These are phyloP conservation scores for Boechera retrofracta DNA, from an alignment of 345 rosid genomes.

Conservation along the genomic window DNA sequence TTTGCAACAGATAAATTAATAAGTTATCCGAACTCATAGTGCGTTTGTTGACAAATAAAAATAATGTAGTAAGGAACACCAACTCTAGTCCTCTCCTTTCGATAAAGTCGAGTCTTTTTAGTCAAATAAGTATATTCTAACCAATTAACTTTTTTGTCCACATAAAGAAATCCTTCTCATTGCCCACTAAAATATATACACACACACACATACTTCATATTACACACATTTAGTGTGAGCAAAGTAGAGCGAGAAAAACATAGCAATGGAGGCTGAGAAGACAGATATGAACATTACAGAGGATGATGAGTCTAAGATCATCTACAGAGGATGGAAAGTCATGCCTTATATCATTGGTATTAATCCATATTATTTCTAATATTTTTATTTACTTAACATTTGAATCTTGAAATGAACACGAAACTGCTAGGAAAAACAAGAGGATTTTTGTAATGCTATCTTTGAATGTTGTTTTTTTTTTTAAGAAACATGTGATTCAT, in stretches of 20 bases:
- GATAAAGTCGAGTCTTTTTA: conserved; percentile 23
- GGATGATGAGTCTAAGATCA: conserved; percentile 47
- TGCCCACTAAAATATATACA: conserved; percentile 29
- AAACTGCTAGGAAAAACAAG: not conserved
- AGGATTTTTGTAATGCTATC: not conserved
- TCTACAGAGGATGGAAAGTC: conserved; percentile 75
- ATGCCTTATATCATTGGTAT: conserved; percentile 80
- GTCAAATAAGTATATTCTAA: conserved; percentile 16
- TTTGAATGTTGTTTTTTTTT: not conserved
- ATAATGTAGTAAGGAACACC: not conserved
- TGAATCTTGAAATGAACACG: not conserved
- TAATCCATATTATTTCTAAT: not conserved
- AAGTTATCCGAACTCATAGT: not conserved
- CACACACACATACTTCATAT: conserved; percentile 1
- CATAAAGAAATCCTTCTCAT: conserved; percentile 17
- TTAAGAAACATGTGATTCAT: no score
- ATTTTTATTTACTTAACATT: not conserved
- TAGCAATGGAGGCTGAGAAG: conserved; percentile 45
- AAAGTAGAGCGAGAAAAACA: not conserved
- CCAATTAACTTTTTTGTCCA: conserved; percentile 4
- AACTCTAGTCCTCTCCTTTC: conserved; percentile 31
- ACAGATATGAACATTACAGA: conserved; percentile 39
- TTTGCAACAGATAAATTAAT: not conserved
- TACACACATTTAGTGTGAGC: conserved; percentile 21
- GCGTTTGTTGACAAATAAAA: conserved; percentile 32